Evolutionary conservation across 2,329 filamentous ascomycete genomes (phyloP), one percentile per base, ranked within the genome.

Genomic region (Aspergillus awamori): DNA sequence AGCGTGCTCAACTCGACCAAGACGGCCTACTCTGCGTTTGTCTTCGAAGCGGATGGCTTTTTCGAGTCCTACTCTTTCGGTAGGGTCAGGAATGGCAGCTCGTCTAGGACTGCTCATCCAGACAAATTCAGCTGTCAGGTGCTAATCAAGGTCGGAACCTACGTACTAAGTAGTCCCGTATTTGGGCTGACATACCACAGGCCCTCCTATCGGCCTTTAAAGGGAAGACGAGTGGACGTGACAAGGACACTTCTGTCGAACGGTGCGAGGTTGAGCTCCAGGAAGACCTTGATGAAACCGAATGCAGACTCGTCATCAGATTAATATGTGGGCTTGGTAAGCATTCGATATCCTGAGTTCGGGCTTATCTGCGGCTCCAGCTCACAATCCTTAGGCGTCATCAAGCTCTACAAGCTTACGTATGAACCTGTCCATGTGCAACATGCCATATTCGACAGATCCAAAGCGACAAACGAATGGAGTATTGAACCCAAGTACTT

Each of bases 391-490:
- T 48, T 62, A 81, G 86, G 86, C 4, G 84, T 89, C 51, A 84
- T 86, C 33, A 89, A 88, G 72, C 88, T 84, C 2, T 89, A 87
- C 72, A 86, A 84, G 63, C 76, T 89, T 59, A 88, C 84, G 0
- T 89, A 89, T 67, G 87, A 89, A 70, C 79, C 85, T 15, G 81
- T 82, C 8, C 82, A 86, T 58, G 81, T 87, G 41, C 85, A 88
- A 75, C 86, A 88, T 72, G 87, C 87, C 2, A 77, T 87, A 0
- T 89, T 89, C 71, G 86, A 89, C 74, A 81, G 80, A 41, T 80
- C 78, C 13, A 77, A 78, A 26, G 82, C 85, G 2, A 80, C 77
- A 15, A 88, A 87, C 63, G 77, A 82, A 41, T 89, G 87, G 86
- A 80, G 75, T 45, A 84, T 88, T 59, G 81, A 84, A 47, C 81